phyloP scores from a whole-genome alignment of 768 basidiomycete species.

The Trichaptum fuscoviolaceum region DNA sequence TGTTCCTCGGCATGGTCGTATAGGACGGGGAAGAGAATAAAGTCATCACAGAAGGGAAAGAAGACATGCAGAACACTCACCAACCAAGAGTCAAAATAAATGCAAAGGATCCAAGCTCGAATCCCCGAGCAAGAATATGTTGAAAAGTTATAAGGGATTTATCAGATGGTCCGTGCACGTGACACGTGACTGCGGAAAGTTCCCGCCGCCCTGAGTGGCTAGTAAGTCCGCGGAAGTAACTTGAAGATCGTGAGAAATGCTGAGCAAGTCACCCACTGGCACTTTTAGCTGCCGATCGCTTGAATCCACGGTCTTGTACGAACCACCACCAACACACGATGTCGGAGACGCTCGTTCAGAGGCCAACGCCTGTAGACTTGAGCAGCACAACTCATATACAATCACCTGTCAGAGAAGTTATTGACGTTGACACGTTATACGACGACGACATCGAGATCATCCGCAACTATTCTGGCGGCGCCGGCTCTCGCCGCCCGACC shows the following conservation, averaged over 20 bases:
- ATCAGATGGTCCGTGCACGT: background rate
- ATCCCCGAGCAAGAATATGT: background rate
- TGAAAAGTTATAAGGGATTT: background rate
- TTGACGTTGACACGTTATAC: background rate
- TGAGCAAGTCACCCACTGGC: too few relatives aligned
- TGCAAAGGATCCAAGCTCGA: background rate
- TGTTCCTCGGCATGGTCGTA: slow-evolving; percentile 83
- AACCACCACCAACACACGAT: slow-evolving; percentile 2
- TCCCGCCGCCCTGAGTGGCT: too few relatives aligned
- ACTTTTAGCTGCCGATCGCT: background rate
- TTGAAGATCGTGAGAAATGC: too few relatives aligned
- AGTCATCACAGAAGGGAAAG: slow-evolving; percentile 46
- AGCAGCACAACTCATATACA: background rate
- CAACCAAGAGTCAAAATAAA: slow-evolving; percentile 5
- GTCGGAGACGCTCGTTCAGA: slow-evolving; percentile 1
- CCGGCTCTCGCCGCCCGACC: background rate
- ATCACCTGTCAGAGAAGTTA: background rate
- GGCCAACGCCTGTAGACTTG: background rate
- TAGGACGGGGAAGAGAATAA: slow-evolving; percentile 91
- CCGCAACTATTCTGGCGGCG: background rate
- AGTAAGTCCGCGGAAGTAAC: too few relatives aligned
- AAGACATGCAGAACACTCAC: slow-evolving; percentile 10
- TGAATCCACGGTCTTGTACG: background rate
- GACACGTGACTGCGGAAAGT: background rate
- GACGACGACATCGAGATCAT: background rate